Base-by-base conservation (phyloP, 768 basidiomycete genomes). In the Leucogyrophana mollusca region DNA sequence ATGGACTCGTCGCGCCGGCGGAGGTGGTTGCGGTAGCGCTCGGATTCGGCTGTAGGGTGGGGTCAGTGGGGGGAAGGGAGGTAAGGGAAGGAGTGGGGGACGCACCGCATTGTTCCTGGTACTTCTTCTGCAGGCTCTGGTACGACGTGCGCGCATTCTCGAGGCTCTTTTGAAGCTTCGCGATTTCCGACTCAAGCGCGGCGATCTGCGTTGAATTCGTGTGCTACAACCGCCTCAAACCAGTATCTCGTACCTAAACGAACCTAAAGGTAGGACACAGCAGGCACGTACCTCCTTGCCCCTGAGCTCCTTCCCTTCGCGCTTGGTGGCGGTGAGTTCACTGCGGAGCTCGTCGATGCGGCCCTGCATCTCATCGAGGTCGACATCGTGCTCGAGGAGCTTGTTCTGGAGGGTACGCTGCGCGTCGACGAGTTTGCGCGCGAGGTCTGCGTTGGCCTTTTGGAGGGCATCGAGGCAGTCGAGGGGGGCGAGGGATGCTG, bases 81-180 rank as follows among this genome's bases (percentile, higher is more conserved):
- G n/a, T n/a, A n/a, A n/a, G n/a, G n/a, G n/a, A n/a, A n/a, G n/a
- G n/a, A n/a, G n/a, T n/a, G n/a, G n/a, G n/a, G n/a, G n/a, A n/a
- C n/a, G n/a, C n/a, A n/a, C n/a, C n/a, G n/a, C n/a, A n/a, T n/a
- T n/a, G n/a, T n/a, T n/a, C n/a, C n/a, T 87, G 81, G 57, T 95
- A 96, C 60, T 91, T 90, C 56, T 84, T 84, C 58, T 94, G 87
- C 51, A 95, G 70, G 54, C 78, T 85, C 49, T 79, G 76, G 61
- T 93, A 91, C 14, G 83, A 81, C 17, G 77, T 64, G 42, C 85
- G 82, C 10, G 90, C 78, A 33, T 74, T 79, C 38, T 95, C 92
- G 30, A 96, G 71, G 14, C 72, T 74, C 59, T 85, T 85, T 48
- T 84, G 83, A 36, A 90, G 60, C 58, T 86, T 90, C 1, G 79